These are phyloP conservation scores for Spirogloea muscicola DNA, from an alignment of 139 green algal species.

Conservation along the genomic window DNA sequence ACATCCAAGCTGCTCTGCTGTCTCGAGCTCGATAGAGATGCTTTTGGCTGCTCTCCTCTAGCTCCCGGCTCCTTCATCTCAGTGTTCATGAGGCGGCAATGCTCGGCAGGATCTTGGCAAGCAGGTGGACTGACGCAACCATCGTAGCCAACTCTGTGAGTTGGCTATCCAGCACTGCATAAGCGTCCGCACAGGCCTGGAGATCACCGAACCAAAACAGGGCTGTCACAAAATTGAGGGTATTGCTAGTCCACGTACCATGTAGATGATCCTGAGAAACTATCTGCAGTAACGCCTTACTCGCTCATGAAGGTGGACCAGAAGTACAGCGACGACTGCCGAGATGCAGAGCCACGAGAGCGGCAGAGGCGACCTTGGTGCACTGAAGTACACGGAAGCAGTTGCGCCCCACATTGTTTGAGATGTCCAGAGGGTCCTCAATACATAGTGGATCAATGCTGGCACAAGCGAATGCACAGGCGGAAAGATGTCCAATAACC, in stretches of 20 bases:
- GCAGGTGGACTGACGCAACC: neutral
- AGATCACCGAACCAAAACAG: neutral
- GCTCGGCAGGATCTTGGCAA: neutral
- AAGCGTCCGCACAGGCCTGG: conserved; percentile 33
- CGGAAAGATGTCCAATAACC: too few relatives aligned
- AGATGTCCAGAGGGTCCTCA: conserved; percentile 31
- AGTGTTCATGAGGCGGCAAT: too few relatives aligned
- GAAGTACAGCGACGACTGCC: neutral
- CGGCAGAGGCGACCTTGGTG: conserved; percentile 22
- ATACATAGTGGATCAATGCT: conserved; percentile 43
- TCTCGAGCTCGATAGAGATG: too few relatives aligned
- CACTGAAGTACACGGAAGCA: conserved; percentile 45
- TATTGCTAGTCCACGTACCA: neutral
- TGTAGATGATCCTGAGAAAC: neutral
- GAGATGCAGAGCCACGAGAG: neutral
- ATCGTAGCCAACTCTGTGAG: neutral
- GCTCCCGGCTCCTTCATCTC: too few relatives aligned
- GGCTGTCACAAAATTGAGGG: neutral
- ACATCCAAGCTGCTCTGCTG: too few relatives aligned
- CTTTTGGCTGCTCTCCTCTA: too few relatives aligned
- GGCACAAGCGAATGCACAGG: too few relatives aligned
- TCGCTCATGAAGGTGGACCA: neutral
- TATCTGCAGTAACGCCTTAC: neutral
- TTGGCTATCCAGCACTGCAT: conserved; percentile 14
- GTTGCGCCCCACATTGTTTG: conserved; percentile 43